Conservation (phyloP, 202 grass and related monocot genomes). For the Digitaria exilis region DNA sequence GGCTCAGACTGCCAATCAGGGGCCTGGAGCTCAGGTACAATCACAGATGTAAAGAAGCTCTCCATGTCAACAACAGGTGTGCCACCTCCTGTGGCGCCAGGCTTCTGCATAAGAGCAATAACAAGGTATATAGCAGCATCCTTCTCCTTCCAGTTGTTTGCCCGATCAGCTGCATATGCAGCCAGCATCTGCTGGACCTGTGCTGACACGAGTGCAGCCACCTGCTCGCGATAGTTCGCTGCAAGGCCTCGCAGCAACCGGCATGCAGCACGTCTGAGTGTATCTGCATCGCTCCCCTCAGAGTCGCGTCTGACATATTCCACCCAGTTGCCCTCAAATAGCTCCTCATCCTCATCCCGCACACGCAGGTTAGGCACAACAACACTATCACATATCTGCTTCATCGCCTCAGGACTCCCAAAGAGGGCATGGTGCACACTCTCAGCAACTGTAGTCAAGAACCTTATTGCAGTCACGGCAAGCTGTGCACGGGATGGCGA, state of each 20-base stretch:
- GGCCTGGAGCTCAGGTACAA: conserved; percentile 81
- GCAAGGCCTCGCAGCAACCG: conserved; percentile 83
- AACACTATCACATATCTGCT: conserved; percentile 85
- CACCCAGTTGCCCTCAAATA: conserved; percentile 89
- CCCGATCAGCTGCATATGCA: conserved; percentile 60
- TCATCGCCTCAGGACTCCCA: conserved; percentile 67
- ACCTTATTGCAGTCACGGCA: conserved; percentile 81
- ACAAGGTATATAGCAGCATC: conserved; percentile 95
- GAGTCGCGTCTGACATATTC: conserved; percentile 94
- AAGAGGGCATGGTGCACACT: conserved; percentile 91
- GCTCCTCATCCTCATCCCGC: conserved; percentile 88
- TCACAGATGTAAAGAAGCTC: conserved; percentile 91
- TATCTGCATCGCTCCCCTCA: conserved; percentile 90
- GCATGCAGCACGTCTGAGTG: conserved; percentile 80
- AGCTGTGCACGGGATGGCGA: conserved; percentile 70
- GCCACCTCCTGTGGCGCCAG: conserved; percentile 62
- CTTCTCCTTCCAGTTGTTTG: conserved; percentile 94
- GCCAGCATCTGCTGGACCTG: conserved; percentile 93
- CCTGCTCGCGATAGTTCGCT: conserved; percentile 81
- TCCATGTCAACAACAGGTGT: conserved; percentile 79
- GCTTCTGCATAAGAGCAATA: conserved; percentile 79
- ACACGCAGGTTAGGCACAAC: conserved; percentile 92
- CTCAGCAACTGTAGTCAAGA: conserved; percentile 93
- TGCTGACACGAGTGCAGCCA: conserved; percentile 62
- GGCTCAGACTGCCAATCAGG: conserved; percentile 72